Conservation (phyloP, 495 filamentous ascomycete genomes). For the Oidiodendron maius region DNA sequence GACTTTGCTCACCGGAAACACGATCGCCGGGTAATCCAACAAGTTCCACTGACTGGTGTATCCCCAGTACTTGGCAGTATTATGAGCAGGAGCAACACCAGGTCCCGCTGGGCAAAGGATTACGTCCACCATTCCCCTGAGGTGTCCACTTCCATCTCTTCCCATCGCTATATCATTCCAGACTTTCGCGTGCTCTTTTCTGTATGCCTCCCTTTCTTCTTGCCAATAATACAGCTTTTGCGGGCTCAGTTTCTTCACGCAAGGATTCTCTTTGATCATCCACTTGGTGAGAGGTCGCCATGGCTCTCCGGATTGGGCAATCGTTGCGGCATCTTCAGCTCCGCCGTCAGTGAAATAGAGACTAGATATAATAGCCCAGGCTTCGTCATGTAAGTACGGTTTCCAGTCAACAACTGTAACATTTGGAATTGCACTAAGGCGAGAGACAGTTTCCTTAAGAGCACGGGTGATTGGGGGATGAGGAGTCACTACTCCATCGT, state of each 20-base stretch:
- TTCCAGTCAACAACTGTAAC: slow-evolving; percentile 31
- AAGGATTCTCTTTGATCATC: slow-evolving; percentile 47
- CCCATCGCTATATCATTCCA: slow-evolving; percentile 25
- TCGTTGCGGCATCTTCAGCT: slow-evolving; percentile 33
- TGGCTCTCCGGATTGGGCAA: slow-evolving; percentile 45
- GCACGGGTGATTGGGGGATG: slow-evolving; percentile 47
- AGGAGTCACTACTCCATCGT: slow-evolving; percentile 48
- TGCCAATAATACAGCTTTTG: slow-evolving; percentile 19
- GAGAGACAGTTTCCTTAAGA: slow-evolving; percentile 23
- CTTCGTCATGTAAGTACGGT: slow-evolving; percentile 26
- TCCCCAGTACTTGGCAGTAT: slow-evolving; percentile 52
- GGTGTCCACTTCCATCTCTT: slow-evolving; percentile 10
- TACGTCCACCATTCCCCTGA: slow-evolving; percentile 48
- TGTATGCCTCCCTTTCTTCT: slow-evolving; percentile 18
- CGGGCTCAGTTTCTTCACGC: slow-evolving; percentile 30
- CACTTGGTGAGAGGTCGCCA: slow-evolving; percentile 50
- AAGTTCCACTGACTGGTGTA: slow-evolving; percentile 63
- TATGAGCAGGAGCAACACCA: slow-evolving; percentile 46
- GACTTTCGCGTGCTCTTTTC: slow-evolving; percentile 19
- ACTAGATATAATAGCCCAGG: slow-evolving; percentile 37
- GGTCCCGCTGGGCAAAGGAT: slow-evolving; percentile 56
- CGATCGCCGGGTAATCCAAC: slow-evolving; percentile 50
- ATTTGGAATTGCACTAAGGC: slow-evolving; percentile 30
- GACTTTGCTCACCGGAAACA: slow-evolving; percentile 46
- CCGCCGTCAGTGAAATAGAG: slow-evolving; percentile 55